Percentiles rank a stretch among this genome's conserved stretches.
These are phyloP conservation scores for Millerozyma acaciae DNA, from an alignment of 805 yeast species.

Conservation along the genomic window DNA sequence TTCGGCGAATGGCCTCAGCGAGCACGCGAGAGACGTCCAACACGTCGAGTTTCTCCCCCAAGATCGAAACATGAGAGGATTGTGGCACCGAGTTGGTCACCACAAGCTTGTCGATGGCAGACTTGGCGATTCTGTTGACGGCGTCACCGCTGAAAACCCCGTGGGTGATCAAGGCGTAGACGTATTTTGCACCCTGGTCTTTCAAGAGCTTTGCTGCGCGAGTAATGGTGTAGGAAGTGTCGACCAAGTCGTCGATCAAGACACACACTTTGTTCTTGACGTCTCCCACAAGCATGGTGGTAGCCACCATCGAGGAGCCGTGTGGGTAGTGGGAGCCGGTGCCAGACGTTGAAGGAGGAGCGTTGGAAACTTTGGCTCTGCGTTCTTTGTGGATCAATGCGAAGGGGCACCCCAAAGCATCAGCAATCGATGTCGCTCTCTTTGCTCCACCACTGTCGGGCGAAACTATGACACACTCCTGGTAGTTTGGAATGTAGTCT, in stretches of 20 bases:
- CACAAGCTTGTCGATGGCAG: conserved; percentile 76
- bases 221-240: conserved; percentile 87
- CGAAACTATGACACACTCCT: conserved; percentile 85
- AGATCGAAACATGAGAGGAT: conserved; percentile 43
- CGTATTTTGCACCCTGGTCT: conserved; percentile 87
- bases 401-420: conserved; percentile 79
- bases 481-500: conserved; percentile 71
- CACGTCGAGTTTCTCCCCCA: conserved; percentile 62
- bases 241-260: conserved; percentile 90
- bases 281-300: conserved; percentile 96
- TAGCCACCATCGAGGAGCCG: conserved; percentile 47
- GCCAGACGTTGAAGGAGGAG: conserved; percentile 25
- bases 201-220: conserved; percentile 89
- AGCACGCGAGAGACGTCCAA: conserved; percentile 84
- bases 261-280: conserved; percentile 83
- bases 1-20: conserved; percentile 93
- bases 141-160: conserved; percentile 95
- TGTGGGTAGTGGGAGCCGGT: conserved; percentile 12
- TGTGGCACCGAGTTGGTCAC: conserved; percentile 94
- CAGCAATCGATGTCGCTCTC: conserved; percentile 93
- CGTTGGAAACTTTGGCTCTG: conserved; percentile 43
- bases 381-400: conserved; percentile 96
- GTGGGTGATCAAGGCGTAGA: conserved; percentile 86
- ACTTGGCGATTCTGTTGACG: conserved; percentile 57
- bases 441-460: conserved; percentile 99